Percentiles rank a stretch among this genome's conserved stretches.
These are phyloP conservation scores for Penicillium egyptiacum DNA, from an alignment of 495 filamentous ascomycete genomes.

Conservation along the genomic window DNA sequence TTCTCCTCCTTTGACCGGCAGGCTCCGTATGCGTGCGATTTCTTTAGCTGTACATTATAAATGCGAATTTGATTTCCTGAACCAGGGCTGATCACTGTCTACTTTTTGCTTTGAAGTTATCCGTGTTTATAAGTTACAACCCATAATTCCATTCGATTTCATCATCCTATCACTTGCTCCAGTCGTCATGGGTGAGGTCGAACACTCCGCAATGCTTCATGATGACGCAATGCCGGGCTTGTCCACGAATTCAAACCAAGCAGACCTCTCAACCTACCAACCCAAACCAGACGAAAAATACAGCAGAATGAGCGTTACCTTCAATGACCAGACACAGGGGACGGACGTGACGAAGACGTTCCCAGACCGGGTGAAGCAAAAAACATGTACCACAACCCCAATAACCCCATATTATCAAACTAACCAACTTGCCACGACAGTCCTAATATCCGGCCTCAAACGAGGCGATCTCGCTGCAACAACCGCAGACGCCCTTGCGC, in stretches of 20 bases:
- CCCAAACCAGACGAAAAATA: neutral
- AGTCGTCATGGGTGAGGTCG: neutral
- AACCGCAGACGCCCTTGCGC: conserved; percentile 25
- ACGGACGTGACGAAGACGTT: conserved; percentile 37
- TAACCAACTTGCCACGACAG: conserved; percentile 6
- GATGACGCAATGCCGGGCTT: conserved; percentile 7
- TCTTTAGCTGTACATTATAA: conserved; percentile 13
- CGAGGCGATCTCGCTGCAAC: conserved; percentile 19
- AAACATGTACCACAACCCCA: conserved; percentile 32
- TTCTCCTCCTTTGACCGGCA: conserved; percentile 16
- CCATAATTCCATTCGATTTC: neutral
- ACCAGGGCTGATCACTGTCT: neutral
- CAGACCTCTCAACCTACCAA: neutral
- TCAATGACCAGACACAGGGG: conserved; percentile 31
- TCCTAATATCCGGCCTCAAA: conserved; percentile 20
- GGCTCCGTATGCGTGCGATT: conserved; percentile 17
- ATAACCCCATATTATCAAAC: conserved; percentile 7
- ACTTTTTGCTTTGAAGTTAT: neutral
- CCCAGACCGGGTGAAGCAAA: conserved; percentile 36
- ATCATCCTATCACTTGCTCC: neutral
- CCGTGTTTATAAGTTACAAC: neutral
- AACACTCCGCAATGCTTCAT: conserved; percentile 5
- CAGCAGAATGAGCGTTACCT: conserved; percentile 17
- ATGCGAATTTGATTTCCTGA: conserved; percentile 4
- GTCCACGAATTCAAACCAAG: neutral